These are phyloP conservation scores for Priceomyces haplophilus DNA, from an alignment of 805 yeast genomes.

Conservation along the genomic window DNA sequence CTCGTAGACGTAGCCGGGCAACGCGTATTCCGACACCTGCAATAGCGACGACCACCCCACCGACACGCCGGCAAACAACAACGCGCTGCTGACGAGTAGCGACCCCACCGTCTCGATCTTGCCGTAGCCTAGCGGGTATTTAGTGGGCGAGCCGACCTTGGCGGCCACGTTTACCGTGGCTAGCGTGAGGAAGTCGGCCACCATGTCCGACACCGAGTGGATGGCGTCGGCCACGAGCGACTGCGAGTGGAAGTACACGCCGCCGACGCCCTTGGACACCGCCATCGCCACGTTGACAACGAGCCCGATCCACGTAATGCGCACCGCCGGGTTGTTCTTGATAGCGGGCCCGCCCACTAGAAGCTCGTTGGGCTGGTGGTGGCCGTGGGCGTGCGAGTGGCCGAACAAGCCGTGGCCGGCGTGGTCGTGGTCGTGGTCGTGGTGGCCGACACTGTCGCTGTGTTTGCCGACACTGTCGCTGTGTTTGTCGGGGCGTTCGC, in stretches of 20 bases:
- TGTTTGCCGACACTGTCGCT: not conserved
- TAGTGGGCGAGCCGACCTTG: conserved; percentile 51
- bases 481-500: conserved; percentile 8
- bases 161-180: conserved; percentile 80
- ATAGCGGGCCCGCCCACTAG: conserved; percentile 26
- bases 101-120: conserved; percentile 92
- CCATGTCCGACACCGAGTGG: conserved; percentile 86
- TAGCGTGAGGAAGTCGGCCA: conserved; percentile 85
- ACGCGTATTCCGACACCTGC: conserved; percentile 60
- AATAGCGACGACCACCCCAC: conserved; percentile 85
- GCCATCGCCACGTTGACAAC: conserved; percentile 85
- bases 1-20: conserved; percentile 63
- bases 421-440: conserved; percentile 8
- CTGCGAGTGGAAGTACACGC: conserved; percentile 89
- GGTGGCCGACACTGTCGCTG: conserved; percentile 4
- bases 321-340: conserved; percentile 72
- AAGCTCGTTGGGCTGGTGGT: conserved; percentile 45
- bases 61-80: conserved; percentile 82
- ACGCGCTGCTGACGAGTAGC: conserved; percentile 76
- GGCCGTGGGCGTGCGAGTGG: conserved; percentile 45
- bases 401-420: conserved; percentile 15
- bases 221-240: conserved; percentile 92
- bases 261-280: conserved; percentile 81
- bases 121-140: conserved; percentile 87
- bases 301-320: conserved; percentile 91